phyloP scores from a whole-genome alignment of 805 yeast genomes.

The Kazachstania taianensis region DNA sequence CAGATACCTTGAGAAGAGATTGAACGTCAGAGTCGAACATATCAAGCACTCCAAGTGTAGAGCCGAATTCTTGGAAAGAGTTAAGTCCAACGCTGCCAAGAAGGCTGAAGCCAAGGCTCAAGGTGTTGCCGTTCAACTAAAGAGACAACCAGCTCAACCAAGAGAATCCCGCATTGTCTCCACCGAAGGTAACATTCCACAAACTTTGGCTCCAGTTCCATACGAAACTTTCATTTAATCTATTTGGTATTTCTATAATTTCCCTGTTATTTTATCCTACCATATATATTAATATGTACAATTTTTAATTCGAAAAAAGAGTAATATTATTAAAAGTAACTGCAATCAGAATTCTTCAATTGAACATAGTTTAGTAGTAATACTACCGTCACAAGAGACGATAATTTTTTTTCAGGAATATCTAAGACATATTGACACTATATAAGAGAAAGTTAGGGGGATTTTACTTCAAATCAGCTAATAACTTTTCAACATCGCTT shows the following conservation, averaged over 20 bases:
- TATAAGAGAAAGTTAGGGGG: neutral
- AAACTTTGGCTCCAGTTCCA: conserved; percentile 97
- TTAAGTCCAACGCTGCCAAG: conserved; percentile 90
- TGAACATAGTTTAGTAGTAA: too few species aligned
- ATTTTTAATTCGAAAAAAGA: conserved; percentile 5
- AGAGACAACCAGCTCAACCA: conserved; percentile 98
- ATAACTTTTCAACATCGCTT: conserved; percentile 81
- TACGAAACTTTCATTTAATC: conserved; percentile 97
- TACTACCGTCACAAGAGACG: too few species aligned
- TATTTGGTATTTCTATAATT: conserved; percentile 10
- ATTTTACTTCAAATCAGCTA: conserved; percentile 33
- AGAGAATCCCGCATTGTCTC: conserved; percentile 83
- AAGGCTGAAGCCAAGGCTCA: conserved; percentile 89
- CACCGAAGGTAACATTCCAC: conserved; percentile 78
- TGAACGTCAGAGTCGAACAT: conserved; percentile 98
- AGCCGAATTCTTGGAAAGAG: conserved; percentile 97
- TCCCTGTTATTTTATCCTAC: conserved; percentile 5
- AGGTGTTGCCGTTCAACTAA: conserved; percentile 83
- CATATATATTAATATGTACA: conserved; percentile 10
- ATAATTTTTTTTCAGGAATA: conserved; percentile 5
- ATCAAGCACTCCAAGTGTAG: conserved; percentile 99
- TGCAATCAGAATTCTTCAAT: neutral
- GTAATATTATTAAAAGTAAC: too few species aligned
- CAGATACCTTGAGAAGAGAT: conserved; percentile 98
- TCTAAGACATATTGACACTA: conserved; percentile 6